These are phyloP conservation scores for Carex scoparia DNA, from an alignment of 176 grass and related monocot genomes.

Conservation along the genomic window DNA sequence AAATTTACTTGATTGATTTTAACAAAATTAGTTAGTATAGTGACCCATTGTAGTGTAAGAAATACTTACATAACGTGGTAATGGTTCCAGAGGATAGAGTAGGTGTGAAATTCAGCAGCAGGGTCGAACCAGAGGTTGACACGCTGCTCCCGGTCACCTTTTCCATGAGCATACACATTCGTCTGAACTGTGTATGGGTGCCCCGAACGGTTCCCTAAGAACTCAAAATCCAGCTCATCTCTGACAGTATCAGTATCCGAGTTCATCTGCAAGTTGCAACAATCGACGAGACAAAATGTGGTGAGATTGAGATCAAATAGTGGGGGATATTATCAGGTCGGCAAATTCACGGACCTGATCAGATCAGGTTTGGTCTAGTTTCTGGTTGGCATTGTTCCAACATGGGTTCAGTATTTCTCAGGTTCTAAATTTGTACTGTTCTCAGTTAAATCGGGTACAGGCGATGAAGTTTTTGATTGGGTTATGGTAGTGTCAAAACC, in stretches of 20 bases:
- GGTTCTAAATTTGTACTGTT: neutral
- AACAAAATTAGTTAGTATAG: neutral
- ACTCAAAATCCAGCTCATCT: conserved; percentile 40
- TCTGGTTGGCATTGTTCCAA: neutral
- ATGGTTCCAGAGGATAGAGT: conserved; percentile 20
- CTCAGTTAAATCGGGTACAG: neutral
- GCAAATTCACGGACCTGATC: neutral
- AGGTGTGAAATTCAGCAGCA: neutral
- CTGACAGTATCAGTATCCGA: conserved; percentile 1
- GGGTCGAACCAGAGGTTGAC: conserved; percentile 38
- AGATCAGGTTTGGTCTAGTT: neutral
- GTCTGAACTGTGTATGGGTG: conserved; percentile 43
- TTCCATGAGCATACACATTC: conserved; percentile 34
- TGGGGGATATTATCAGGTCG: neutral
- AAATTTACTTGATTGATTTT: neutral
- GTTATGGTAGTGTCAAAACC: neutral
- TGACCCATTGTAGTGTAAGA: neutral
- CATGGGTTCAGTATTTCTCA: neutral
- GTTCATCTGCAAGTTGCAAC: neutral
- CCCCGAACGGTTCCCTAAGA: conserved; percentile 35
- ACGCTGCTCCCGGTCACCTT: conserved; percentile 36
- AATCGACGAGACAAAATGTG: neutral
- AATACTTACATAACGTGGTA: neutral
- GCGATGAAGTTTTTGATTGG: neutral
- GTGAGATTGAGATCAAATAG: neutral